Percentiles rank a stretch among this genome's conserved stretches.
phyloP scores from a whole-genome alignment of 2,329 filamentous ascomycete species.

The Massarina eburnea region DNA sequence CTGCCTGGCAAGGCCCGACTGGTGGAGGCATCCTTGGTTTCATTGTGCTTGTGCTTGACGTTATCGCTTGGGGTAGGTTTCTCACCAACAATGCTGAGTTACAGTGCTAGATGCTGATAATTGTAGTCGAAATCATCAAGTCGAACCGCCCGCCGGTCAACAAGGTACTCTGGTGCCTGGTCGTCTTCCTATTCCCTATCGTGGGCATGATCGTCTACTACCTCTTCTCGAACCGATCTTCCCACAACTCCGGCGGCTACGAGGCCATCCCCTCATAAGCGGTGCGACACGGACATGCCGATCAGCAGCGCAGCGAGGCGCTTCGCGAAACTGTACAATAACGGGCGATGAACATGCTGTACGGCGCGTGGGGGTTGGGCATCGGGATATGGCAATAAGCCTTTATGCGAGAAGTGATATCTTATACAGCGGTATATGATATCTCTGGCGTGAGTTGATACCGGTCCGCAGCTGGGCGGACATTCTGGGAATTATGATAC shows the following conservation, averaged over 20 bases:
- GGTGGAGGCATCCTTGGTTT: constrained; percentile 65
- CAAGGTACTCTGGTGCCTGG: constrained; percentile 64
- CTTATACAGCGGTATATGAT: background rate
- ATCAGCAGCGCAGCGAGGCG: background rate
- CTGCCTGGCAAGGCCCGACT: constrained; percentile 60
- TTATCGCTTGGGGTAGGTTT: constrained; percentile 62
- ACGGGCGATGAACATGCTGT: background rate
- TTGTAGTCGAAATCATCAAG: constrained; percentile 64
- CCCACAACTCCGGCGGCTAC: constrained; percentile 59
- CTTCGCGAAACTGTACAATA: background rate
- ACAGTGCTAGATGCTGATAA: constrained; percentile 14
- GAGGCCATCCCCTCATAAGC: constrained; percentile 49
- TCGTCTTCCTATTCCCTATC: constrained; percentile 67
- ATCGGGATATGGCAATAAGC: background rate
- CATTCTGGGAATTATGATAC: too few species aligned
- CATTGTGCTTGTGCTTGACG: constrained; percentile 62
- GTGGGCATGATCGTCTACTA: constrained; percentile 64
- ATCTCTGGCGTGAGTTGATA: background rate
- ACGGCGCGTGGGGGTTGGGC: background rate
- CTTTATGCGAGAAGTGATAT: background rate
- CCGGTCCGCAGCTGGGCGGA: background rate
- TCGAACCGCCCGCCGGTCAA: constrained; percentile 60
- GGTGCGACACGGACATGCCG: background rate
- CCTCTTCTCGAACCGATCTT: constrained; percentile 63
- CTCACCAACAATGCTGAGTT: background rate